Conservation (phyloP, 257 asterid genomes). For the Capsicum pubescens region DNA sequence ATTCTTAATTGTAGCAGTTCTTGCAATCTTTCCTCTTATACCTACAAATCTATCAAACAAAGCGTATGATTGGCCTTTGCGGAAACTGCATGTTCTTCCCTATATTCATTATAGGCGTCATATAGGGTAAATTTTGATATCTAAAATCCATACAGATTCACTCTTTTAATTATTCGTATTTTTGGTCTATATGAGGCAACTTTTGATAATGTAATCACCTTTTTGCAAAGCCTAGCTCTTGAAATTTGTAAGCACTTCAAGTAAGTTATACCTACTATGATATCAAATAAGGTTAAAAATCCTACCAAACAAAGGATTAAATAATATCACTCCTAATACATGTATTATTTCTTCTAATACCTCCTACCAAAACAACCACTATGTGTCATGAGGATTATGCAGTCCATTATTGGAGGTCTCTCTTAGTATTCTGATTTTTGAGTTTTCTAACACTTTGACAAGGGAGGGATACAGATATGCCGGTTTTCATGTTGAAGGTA, state of each 20-base stretch:
- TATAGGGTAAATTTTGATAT: constrained; percentile 80
- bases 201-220: constrained; percentile 35
- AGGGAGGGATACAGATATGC: not conserved
- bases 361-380: too few species aligned
- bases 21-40: constrained; percentile 76
- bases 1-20: constrained; percentile 77
- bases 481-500: too few species aligned
- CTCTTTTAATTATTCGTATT: too few species aligned
- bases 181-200: constrained; percentile 16
- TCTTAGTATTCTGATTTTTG: too few species aligned
- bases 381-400: too few species aligned
- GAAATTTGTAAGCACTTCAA: constrained; percentile 89
- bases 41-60: constrained; percentile 73
- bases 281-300: too few species aligned
- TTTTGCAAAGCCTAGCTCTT: constrained; percentile 60
- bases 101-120: constrained; percentile 70
- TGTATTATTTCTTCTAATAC: too few species aligned
- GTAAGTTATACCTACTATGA: not conserved
- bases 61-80: constrained; percentile 73
- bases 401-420: too few species aligned
- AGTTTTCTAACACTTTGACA: not conserved
- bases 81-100: constrained; percentile 78
- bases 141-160: too few species aligned
- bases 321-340: too few species aligned
- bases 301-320: too few species aligned